Base-by-base conservation (phyloP, 768 basidiomycete species). In the Auricularia sp. region DNA sequence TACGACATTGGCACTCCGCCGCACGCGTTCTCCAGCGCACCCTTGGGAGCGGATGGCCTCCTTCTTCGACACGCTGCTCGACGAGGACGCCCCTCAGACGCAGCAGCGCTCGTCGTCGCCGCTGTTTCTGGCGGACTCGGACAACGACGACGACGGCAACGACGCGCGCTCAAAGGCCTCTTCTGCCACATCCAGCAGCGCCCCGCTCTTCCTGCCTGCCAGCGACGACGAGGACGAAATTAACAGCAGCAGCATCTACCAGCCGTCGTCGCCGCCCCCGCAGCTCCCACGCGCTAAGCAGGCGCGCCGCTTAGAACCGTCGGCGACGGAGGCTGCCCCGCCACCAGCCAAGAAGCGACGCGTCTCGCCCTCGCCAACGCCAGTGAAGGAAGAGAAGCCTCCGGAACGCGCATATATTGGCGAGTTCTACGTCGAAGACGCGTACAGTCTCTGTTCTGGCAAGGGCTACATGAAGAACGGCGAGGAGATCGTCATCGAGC, bases 371-470 rank as follows among this genome's bases (percentile, higher is more conserved):
- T n/a, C 59, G 35, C 36, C 35, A 4, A 14, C 29, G 7, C 58
- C 47, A 54, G 34, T 36, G 16, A 54, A 42, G 39, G 39, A 42
- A 42, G 39, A 29, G 18, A 62, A 39, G 36, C 33, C 24, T 42
- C 16, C n/a, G 3, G 13, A 44, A 47, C 61, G 34, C 18, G 47
- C 37, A 36, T 91, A 88, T 70, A 69, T 92, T 34, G 90, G 90
- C 11, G 86, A 85, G 61, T 78, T 90, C 62, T 67, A 90, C 10
- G 81, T 90, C 29, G 80, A 82, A 24, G 87, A 89, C 69, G 90
- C 88, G 10, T 92, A 88, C 88, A 89, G 88, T 67, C 91, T 86
- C 47, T 87, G 82, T 14, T 87, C 83, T 61, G 90, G 90, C 1
- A 84, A 80, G 69, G 86, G 87, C 3, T 90, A 90, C 66, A 77